Base-by-base conservation (phyloP, 805 yeast species). In the Ogataea nakhonphanomensis region DNA sequence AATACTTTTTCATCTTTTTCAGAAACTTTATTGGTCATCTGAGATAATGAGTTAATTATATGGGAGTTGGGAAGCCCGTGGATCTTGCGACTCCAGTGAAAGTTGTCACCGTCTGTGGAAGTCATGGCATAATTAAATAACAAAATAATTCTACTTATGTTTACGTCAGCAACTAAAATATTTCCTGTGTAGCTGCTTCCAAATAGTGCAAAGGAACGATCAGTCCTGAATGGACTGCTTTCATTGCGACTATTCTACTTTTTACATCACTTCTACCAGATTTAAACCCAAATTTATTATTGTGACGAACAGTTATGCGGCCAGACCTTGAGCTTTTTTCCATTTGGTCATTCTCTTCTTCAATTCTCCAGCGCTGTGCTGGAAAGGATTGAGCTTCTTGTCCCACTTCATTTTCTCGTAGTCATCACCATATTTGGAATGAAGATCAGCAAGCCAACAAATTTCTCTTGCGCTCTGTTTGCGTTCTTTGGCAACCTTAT, bases 391-490 rank as follows among this genome's bases (percentile, higher is more conserved):
- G 47, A 90, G 70, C 61, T 84, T 84, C 64, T 76, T 77, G 62
- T 93, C 99, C 85, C 95, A 84, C 60, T 79, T 83, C 99, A 93
- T 93, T 53, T 81, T 85, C 33, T 74, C 81, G 59, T 80, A 89
- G 60, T 93, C 83, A 50, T 88, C 95, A 12, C 96, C 96, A 57
- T 93, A 79, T 59, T 87, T 88, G 14, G 76, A 77, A 44, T 80
- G 72, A 28, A 93, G 67, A 17, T 62, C 63, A 33, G 60, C 64
- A 30, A 86, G 61, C 95, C 96, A 88, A 25, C 74, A 83, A 32
- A 62, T 65, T 61, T 93, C 98, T 52, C 95, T 69, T 30, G 73
- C 82, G 45, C 87, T 76, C 51, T 78, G 84, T 14, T 61, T 62
- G 54, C 84, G 74, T 41, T 71, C 81, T 37, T 63, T 70, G 26